Base-by-base conservation (phyloP, 495 filamentous ascomycete genomes). In the Clohesyomyces aquaticus region DNA sequence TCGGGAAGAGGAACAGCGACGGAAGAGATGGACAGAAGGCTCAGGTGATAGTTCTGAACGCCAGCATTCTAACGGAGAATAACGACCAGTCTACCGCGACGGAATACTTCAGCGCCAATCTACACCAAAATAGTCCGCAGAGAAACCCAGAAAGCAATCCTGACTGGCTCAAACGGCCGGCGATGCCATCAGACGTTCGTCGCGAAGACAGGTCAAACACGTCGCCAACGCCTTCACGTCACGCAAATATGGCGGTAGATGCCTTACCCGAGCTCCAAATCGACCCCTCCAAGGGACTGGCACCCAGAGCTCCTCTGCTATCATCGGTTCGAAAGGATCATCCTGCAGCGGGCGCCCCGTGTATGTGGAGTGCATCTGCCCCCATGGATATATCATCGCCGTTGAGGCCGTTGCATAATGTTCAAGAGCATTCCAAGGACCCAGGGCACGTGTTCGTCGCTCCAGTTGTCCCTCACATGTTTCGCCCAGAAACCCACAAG, bases 101-200 rank as follows among this genome's bases (percentile, higher is more conserved):
- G 2, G 59, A 54, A 27, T 61, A 23, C 49, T 61, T 61, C 38
- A 46, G 49, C n/a, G 59, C 32, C 0, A n/a, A 42, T 27, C 9
- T 41, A 14, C 11, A 32, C 22, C 14, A 16, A 16, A 35, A 22
- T 4, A 54, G 10, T 11, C 3, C 38, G 1, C 10, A 27, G 3
- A 19, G 19, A 27, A 46, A 10, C 3, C 22, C 18, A 4, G 16
- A 21, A 3, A 25, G 22, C 41, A 21, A 61, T 16, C n/a, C 22
- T 21, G 19, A 3, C 29, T 45, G 59, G 59, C 38, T 61, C n/a
- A 32, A 21, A 42, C 57, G 47, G n/a, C n/a, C 26, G 4, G 4
- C 49, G 22, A 6, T 29, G n/a, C 11, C 6, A 53, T 32, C 25
- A 4, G 38, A 11, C 19, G 4, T n/a, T 22, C 16, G 6, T 14